Percentiles rank a stretch among this genome's conserved stretches.
Conservation (phyloP, 192 early-diverging fungal species). For the Coemansia sp. region DNA sequence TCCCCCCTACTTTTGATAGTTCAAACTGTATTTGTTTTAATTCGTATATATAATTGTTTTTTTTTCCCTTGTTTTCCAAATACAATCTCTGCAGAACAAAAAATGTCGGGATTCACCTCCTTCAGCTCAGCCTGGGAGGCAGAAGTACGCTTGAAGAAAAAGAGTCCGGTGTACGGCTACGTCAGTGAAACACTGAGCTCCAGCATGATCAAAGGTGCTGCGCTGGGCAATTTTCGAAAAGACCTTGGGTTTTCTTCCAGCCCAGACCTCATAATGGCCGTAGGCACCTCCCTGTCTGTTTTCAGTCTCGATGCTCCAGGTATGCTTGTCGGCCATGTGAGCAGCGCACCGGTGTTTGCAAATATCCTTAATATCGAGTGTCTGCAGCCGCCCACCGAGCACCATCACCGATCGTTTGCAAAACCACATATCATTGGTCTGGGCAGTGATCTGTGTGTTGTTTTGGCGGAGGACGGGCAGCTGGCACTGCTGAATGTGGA, state of each 20-base stretch:
- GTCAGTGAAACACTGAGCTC: constrained; percentile 29
- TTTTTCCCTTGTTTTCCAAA: constrained; percentile 2
- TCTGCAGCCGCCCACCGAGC: not conserved
- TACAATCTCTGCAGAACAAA: not conserved
- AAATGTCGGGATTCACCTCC: constrained; percentile 17
- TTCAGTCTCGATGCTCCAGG: constrained; percentile 10
- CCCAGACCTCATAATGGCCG: constrained; percentile 18
- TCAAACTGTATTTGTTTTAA: too few relatives aligned
- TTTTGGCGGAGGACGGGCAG: constrained; percentile 16
- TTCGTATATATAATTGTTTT: not conserved
- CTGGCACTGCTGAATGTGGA: constrained; percentile 19
- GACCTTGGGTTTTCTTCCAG: not conserved
- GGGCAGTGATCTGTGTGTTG: constrained; percentile 10
- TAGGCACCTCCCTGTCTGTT: constrained; percentile 21
- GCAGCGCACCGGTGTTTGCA: constrained; percentile 22
- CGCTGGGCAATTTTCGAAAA: constrained; percentile 9
- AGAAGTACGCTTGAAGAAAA: not conserved
- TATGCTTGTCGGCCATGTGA: constrained; percentile 13
- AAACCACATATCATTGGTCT: not conserved
- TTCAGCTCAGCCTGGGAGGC: constrained; percentile 32
- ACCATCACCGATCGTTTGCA: too few relatives aligned
- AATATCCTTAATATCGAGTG: constrained; percentile 18
- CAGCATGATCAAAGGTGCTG: constrained; percentile 26
- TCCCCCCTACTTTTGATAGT: too few relatives aligned
- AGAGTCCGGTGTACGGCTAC: constrained; percentile 11